Evolutionary conservation across 495 filamentous ascomycete genomes (phyloP), one percentile per base, ranked within the genome.

Genomic region (Oleoguttula mirabilis): DNA sequence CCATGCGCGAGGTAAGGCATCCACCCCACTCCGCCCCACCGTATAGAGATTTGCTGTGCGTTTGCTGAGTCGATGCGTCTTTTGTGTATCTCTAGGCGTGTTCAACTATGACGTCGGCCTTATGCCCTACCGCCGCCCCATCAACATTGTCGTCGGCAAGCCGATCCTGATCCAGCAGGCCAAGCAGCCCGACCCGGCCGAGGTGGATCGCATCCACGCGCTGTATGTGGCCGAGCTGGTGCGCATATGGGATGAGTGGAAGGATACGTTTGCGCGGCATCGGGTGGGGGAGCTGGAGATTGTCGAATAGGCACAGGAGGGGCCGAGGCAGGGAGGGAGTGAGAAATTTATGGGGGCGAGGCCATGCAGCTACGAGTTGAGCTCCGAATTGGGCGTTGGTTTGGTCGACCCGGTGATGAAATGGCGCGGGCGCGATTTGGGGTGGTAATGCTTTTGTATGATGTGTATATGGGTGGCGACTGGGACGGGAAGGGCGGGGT

Each of bases 81-180:
- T n/a, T n/a, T n/a, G n/a, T n/a, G n/a, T n/a, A n/a, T 28, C 87
- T 1, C 60, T 86, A 12, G 90, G 90, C 1, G 79, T 96, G 7
- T 95, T 96, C 61, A 98, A 98, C 55, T 96, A 98, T 49, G 90
- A 98, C 58, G 83, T 94, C 1, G 90, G 90, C 0, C 56, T 96
- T 39, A 82, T 96, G 83, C 90, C 90, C 5, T 96, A 96, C 61
- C 73, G 92, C 24, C 66, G 77, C 25, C 79, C 86, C 12, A 51
- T 98, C 30, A 88, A 96, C 55, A 72, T 93, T 24, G 88, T 98
- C 6, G 82, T 93, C 5, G 88, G 88, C 2, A 66, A 70, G 43
- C 84, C 87, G 2, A 82, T 94, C 41, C 66, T 70, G 41, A 82
- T 93, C 12, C 60, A 67, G 49, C 72, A 76, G 55, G 63, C 75